Evolutionary conservation across 148 eudicot genomes (phyloP).

Genomic region (Silene conica): DNA sequence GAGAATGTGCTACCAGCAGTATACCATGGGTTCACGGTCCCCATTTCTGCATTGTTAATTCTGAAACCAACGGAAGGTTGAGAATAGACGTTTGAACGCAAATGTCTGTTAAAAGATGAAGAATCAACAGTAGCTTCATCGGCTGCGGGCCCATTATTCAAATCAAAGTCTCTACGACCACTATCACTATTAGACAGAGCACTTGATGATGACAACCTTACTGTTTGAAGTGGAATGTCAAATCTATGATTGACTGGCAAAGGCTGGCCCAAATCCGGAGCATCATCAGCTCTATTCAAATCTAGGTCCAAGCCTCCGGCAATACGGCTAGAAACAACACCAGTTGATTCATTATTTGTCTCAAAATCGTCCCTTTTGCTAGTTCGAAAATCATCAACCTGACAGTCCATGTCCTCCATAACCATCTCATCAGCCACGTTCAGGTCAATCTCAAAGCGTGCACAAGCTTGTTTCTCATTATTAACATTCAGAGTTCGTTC

Average conservation of each 20-base stretch:
- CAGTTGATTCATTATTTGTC: background rate
- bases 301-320: constrained; percentile 70
- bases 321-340: constrained; percentile 17
- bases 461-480: constrained; percentile 35
- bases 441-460: constrained; percentile 59
- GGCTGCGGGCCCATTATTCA: constrained; percentile 69
- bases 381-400: constrained; percentile 30
- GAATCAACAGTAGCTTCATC: constrained; percentile 46
- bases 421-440: constrained; percentile 69
- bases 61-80: constrained; percentile 34
- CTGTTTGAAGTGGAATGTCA: constrained; percentile 23
- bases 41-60: constrained; percentile 21
- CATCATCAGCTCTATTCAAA: constrained; percentile 70
- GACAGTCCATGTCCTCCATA: constrained; percentile 49
- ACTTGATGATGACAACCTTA: constrained; percentile 27
- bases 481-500: constrained; percentile 25
- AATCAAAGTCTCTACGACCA: constrained; percentile 62
- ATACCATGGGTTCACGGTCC: constrained; percentile 49
- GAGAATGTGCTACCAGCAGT: constrained; percentile 49
- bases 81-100: constrained; percentile 37
- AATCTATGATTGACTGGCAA: constrained; percentile 21
- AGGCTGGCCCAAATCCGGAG: constrained; percentile 43
- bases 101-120: constrained; percentile 25
- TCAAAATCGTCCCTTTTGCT: constrained; percentile 18
- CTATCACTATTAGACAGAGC: constrained; percentile 39